These are phyloP conservation scores for Sphaceloma murrayae DNA, from an alignment of 2,329 filamentous ascomycete species.

Conservation along the genomic window DNA sequence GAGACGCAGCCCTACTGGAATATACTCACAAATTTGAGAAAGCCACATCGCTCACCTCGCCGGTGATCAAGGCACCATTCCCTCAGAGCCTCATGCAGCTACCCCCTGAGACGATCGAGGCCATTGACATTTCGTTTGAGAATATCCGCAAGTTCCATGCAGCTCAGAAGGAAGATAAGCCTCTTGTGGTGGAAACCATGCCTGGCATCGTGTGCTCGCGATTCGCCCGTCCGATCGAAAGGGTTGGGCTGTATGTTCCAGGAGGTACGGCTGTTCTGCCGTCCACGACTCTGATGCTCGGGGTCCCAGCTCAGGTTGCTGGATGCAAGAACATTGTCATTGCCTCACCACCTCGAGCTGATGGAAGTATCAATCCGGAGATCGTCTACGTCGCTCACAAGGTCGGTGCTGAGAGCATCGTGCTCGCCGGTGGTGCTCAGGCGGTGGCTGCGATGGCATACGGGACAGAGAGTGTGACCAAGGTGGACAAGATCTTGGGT, in stretches of 20 bases:
- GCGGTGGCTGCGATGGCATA: slow-evolving; percentile 96
- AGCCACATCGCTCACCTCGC: slow-evolving; percentile 79
- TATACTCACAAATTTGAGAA: slow-evolving; percentile 99
- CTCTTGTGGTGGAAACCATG: slow-evolving; percentile 90
- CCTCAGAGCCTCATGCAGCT: slow-evolving; percentile 77
- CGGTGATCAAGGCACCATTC: slow-evolving; percentile 85
- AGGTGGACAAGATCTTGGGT: slow-evolving; percentile 97
- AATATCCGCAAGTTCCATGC: slow-evolving; percentile 93
- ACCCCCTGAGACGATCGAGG: slow-evolving; percentile 69
- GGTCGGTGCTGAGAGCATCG: slow-evolving; percentile 89
- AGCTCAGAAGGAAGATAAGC: slow-evolving; percentile 75
- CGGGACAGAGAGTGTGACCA: slow-evolving; percentile 84
- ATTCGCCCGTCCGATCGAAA: slow-evolving; percentile 83
- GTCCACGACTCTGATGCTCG: slow-evolving; percentile 94
- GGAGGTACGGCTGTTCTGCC: slow-evolving; percentile 95
- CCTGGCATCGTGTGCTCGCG: slow-evolving; percentile 90
- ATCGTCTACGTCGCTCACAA: slow-evolving; percentile 98
- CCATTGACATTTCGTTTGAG: slow-evolving; percentile 88
- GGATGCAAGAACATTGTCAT: slow-evolving; percentile 92
- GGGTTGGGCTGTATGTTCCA: slow-evolving; percentile 92
- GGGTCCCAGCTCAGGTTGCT: slow-evolving; percentile 93
- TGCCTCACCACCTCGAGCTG: slow-evolving; percentile 78
- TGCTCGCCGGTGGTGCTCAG: slow-evolving; percentile 89
- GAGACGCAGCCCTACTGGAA: slow-evolving; percentile 78
- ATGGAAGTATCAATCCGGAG: slow-evolving; percentile 87